A percentile compares a stretch with the other conserved stretches of the same genome.
Conservation (phyloP, 1,284 basidiomycete genomes). For the Meira nashicola region DNA sequence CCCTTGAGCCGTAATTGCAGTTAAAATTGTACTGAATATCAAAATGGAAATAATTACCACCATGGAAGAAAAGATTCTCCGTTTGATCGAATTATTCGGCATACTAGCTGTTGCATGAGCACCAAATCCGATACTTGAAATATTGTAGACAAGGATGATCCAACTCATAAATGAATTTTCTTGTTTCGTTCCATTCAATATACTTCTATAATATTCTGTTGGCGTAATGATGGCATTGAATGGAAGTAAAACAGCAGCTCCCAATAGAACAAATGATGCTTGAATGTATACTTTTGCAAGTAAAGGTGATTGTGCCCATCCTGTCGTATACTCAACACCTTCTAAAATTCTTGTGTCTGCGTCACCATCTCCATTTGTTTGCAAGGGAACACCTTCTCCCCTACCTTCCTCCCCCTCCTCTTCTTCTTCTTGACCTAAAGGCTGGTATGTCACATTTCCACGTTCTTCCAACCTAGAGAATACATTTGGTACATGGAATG, state of each 20-base stretch:
- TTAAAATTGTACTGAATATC: slow-evolving; percentile 22
- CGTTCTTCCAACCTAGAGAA: slow-evolving; percentile 3
- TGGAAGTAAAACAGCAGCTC: slow-evolving; percentile 15
- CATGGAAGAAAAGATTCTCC: slow-evolving; percentile 8
- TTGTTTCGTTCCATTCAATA: slow-evolving; percentile 25
- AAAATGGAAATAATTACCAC: slow-evolving; percentile 6
- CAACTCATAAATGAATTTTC: slow-evolving; percentile 40
- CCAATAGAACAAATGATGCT: slow-evolving; percentile 9
- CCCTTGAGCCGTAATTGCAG: neutral
- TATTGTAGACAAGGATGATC: slow-evolving; percentile 39
- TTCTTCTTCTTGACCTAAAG: neutral
- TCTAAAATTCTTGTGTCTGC: neutral
- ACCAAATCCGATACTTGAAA: slow-evolving; percentile 38
- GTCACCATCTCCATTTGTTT: neutral
- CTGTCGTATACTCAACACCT: slow-evolving; percentile 4
- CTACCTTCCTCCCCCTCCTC: slow-evolving; percentile 6
- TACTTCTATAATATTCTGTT: slow-evolving; percentile 41
- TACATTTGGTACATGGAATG: slow-evolving; percentile 16
- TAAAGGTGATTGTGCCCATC: neutral
- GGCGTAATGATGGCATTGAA: slow-evolving; percentile 47
- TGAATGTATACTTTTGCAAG: neutral
- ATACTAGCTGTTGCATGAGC: slow-evolving; percentile 21
- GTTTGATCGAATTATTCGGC: slow-evolving; percentile 3
- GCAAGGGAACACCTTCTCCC: neutral
- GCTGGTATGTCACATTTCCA: neutral